Conservation (phyloP, 2,329 filamentous ascomycete species). For the Penicillium sp. region DNA sequence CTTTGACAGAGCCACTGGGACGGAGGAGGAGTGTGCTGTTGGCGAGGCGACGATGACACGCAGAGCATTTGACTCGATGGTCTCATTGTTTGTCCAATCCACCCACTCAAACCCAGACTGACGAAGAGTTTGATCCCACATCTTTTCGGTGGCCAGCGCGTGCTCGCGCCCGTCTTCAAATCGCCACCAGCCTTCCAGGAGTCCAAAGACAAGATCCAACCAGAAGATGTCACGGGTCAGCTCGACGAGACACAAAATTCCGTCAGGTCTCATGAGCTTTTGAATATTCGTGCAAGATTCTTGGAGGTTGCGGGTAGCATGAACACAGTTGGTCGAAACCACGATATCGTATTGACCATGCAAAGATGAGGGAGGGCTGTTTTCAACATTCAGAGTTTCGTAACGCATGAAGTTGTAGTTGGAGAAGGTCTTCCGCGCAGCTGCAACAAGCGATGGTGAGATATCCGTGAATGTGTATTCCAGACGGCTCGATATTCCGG, state of each 20-base stretch:
- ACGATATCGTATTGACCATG: slow-evolving; percentile 21
- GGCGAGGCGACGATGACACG: slow-evolving; percentile 34
- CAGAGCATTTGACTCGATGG: slow-evolving; percentile 28
- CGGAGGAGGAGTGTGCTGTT: not conserved
- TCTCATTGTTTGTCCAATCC: slow-evolving; percentile 32
- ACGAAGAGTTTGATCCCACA: slow-evolving; percentile 23
- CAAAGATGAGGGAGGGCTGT: slow-evolving; percentile 10
- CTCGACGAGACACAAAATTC: slow-evolving; percentile 30
- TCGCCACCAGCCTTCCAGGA: slow-evolving; percentile 41
- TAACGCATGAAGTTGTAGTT: slow-evolving; percentile 14
- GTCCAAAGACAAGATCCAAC: slow-evolving; percentile 36
- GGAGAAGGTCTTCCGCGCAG: slow-evolving; percentile 18
- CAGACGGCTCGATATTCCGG: slow-evolving; percentile 15
- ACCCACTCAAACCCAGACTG: slow-evolving; percentile 9
- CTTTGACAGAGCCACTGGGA: not conserved
- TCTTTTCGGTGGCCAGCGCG: slow-evolving; percentile 12
- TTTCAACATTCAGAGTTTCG: slow-evolving; percentile 13
- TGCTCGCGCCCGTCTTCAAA: slow-evolving; percentile 33
- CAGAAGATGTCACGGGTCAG: slow-evolving; percentile 31
- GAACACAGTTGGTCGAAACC: slow-evolving; percentile 33
- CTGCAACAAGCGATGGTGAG: slow-evolving; percentile 30
- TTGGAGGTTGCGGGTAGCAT: slow-evolving; percentile 28
- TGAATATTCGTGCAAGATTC: slow-evolving; percentile 18
- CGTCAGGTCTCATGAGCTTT: slow-evolving; percentile 27
- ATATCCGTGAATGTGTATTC: slow-evolving; percentile 41